phyloP scores from a whole-genome alignment of 1,139 yeast species.

The Candida tropicalis region DNA sequence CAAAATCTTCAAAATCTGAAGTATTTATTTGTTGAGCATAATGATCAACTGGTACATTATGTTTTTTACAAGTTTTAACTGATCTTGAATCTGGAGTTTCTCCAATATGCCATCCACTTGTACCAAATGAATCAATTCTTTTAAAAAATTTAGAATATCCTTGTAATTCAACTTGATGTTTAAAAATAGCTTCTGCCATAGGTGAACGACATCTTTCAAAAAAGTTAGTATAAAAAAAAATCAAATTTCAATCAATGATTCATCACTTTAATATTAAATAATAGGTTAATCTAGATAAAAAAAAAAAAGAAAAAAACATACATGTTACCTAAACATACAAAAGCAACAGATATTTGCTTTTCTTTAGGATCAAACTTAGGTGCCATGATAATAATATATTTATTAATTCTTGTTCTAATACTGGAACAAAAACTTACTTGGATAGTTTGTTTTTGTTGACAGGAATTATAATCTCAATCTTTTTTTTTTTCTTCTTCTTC shows the following conservation, averaged over 20 bases:
- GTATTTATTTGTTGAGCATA: slow-evolving; percentile 68
- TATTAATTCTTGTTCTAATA: too few relatives aligned
- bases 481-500: too few relatives aligned
- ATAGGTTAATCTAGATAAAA: neutral
- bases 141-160: slow-evolving; percentile 47
- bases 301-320: slow-evolving; percentile 34
- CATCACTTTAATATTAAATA: too few relatives aligned
- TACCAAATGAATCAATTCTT: slow-evolving; percentile 83
- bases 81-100: slow-evolving; percentile 81
- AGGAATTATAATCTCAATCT: too few relatives aligned
- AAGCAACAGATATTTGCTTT: slow-evolving; percentile 65
- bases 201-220: slow-evolving; percentile 81
- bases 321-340: slow-evolving; percentile 93
- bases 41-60: slow-evolving; percentile 78
- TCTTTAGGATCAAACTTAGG: slow-evolving; percentile 24
- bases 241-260: too few relatives aligned
- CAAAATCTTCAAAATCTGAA: slow-evolving; percentile 67
- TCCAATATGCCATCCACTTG: slow-evolving; percentile 83
- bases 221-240: slow-evolving; percentile 18
- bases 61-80: slow-evolving; percentile 62
- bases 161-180: slow-evolving; percentile 56
- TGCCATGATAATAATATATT: slow-evolving; percentile 19
- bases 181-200: slow-evolving; percentile 95
- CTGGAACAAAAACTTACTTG: too few relatives aligned
- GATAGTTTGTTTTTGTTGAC: too few relatives aligned